Conservation (phyloP, 495 filamentous ascomycete genomes). For the Podospora pseudocomata region DNA sequence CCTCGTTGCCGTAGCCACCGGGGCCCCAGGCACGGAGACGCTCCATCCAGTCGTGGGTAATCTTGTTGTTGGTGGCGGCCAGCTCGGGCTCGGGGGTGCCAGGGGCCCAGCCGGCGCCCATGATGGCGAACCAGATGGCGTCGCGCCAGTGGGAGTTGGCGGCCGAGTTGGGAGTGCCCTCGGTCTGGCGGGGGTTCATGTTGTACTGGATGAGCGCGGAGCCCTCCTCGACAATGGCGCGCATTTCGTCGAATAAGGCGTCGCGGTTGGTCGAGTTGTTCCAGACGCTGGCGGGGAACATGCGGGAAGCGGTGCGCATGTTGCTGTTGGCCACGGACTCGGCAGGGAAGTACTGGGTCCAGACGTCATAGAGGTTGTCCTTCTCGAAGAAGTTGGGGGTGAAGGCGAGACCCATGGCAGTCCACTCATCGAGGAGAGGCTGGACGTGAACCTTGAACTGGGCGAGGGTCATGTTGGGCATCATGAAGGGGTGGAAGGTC, state of each 20-base stretch:
- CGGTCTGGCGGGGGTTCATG: constrained; percentile 16
- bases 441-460: constrained; percentile 32
- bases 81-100: constrained; percentile 10
- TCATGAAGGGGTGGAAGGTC: constrained; percentile 24
- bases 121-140: constrained; percentile 18
- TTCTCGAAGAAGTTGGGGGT: constrained; percentile 23
- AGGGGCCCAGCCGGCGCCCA: constrained; percentile 15
- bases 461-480: constrained; percentile 19
- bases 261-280: constrained; percentile 30
- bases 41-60: constrained; percentile 31
- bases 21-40: constrained; percentile 20
- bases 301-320: constrained; percentile 37
- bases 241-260: constrained; percentile 22
- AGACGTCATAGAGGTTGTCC: constrained; percentile 22
- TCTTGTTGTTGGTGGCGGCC: constrained; percentile 14
- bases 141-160: constrained; percentile 29
- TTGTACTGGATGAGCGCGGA: constrained; percentile 27
- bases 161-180: constrained; percentile 13
- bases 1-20: constrained; percentile 50
- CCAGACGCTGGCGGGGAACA: constrained; percentile 34
- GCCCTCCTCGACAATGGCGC: constrained; percentile 21
- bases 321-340: constrained; percentile 23
- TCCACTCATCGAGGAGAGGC: constrained; percentile 39
- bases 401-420: constrained; percentile 34
- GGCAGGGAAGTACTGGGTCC: constrained; percentile 20